Percentiles rank a stretch among this genome's conserved stretches.
phyloP scores from a whole-genome alignment of 164 flowering plant genomes.

The Umbilicus rupestris region DNA sequence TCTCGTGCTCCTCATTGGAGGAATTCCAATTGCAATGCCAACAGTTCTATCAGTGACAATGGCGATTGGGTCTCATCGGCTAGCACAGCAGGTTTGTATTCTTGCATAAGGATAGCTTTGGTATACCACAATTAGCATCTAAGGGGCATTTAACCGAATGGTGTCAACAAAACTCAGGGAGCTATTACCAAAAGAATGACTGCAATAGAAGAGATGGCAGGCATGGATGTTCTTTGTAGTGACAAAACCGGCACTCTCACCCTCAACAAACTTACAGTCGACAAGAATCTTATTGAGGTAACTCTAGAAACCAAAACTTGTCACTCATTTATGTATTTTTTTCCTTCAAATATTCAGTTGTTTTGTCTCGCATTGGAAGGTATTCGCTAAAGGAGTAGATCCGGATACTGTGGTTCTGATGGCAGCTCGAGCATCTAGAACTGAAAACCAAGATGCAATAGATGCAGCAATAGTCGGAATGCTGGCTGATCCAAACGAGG shows the following conservation, averaged over 20 bases:
- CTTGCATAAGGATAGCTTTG: neutral
- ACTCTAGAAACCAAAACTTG: neutral
- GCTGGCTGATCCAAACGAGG: conserved; percentile 8
- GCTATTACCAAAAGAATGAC: conserved; percentile 9
- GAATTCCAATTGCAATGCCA: conserved; percentile 5
- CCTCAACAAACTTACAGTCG: neutral
- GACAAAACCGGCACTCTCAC: conserved; percentile 5
- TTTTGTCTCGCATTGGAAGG: neutral
- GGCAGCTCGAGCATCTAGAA: conserved; percentile 5
- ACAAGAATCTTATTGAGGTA: conserved; percentile 5
- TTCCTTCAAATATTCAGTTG: neutral
- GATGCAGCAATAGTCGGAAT: conserved; percentile 4
- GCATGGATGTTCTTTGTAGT: conserved; percentile 7
- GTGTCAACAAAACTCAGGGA: neutral
- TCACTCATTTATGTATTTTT: neutral
- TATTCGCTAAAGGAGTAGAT: neutral
- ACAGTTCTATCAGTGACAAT: conserved; percentile 7
- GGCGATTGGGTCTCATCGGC: conserved; percentile 5
- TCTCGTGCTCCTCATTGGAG: conserved; percentile 7
- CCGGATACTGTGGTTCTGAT: conserved; percentile 7
- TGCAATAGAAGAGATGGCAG: conserved; percentile 5
- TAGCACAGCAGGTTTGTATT: conserved; percentile 4
- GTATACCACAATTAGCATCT: neutral
- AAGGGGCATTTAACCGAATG: neutral
- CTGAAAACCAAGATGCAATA: conserved; percentile 6